Base-by-base conservation (phyloP, 2,329 filamentous ascomycete species). In the Monilinia polystroma region DNA sequence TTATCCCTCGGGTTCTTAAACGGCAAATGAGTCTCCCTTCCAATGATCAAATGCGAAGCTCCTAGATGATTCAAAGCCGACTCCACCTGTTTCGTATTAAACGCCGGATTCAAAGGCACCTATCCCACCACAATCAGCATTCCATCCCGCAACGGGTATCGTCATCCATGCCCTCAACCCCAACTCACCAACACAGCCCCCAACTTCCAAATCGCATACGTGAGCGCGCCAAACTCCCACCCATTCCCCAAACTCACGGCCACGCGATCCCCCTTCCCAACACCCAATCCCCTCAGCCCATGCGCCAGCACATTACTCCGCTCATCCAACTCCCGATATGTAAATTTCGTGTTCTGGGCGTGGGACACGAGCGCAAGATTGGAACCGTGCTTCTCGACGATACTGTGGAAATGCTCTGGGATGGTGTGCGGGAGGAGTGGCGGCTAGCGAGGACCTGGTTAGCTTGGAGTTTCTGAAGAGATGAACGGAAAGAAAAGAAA, bases 191-290 rank as follows among this genome's bases (percentile, higher is more conserved):
- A 81, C 62, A 98, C 86, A 32, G 92, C 94, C n/a, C 95, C 95
- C 12, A 98, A 84, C 78, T 98, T 98, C 81, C 94, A 97, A 65
- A 95, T 78, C 0, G 93, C 93, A 78, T 98, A 98, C 7, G 90
- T 94, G 78, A 95, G 84, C 60, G 89, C 88, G 3, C 91, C 92
- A 76, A 92, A 94, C 77, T 97, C 93, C 72, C 89, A 81, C 53
- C 87, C 89, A 78, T 97, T 98, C 20, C 94, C 94, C 63, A 97
- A 80, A 68, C 89, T 94, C 35, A 97, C 87, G 18, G 91, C 93
- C 14, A 98, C 91, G 43, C 92, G 85, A 76, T 96, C 90, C 6
- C 92, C 93, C 74, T 93, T 96, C 68, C 80, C 82, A 1, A 97
- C 90, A 3, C 92, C 92, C 0, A 89, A 80, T 0, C 85, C 85